Base-by-base conservation (phyloP, 163 green algal species). In the Scenedesmus sp. region DNA sequence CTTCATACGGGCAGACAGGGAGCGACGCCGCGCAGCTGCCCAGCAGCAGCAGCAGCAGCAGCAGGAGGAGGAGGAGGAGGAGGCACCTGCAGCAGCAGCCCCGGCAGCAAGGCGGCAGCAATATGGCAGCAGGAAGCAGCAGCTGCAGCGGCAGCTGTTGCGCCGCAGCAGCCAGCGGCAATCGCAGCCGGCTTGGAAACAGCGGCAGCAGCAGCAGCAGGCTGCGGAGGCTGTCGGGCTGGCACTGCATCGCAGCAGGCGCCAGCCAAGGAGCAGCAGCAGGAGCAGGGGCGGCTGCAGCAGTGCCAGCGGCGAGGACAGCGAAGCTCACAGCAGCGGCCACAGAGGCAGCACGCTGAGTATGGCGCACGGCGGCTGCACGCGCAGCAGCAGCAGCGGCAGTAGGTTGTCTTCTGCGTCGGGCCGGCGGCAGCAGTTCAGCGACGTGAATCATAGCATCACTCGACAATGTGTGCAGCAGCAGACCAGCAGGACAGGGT, bases 11-110 rank as follows among this genome's bases (percentile, higher is more conserved):
- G 34, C 76, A 55, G 12, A 18, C 73, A 82, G 83, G 57, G 6
- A n/a, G 54, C 56, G 26, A 57, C 59, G 26, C 67, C n/a, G 34
- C 6, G 67, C 10, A 16, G 10, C 16, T 55, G 86, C 52, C 4
- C 20, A 70, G 70, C 46, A n/a, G 70, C 84, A 67, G 59, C 74
- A 86, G 13, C 18, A 83, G 90, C 73, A 86, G 89, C 64, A 89
- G 82, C 4, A 88, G 88, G 60, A 18, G 74, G 56, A 79, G 76
- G 3, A 64, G 87, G 73, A 86, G 56, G 87, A 62, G 59, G 56
- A 88, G 57, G 23, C 26, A 87, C 67, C 87, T 70, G 87, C 82
- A 52, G 57, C 82, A 20, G 79, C 46, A 82, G 62, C 46, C 82
- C 70, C 70, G 26, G 16, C 16, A 85, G 46, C 46, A 86, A 15